These are phyloP conservation scores for Daphne laureola DNA, from an alignment of 441 rosid genomes.

Conservation along the genomic window DNA sequence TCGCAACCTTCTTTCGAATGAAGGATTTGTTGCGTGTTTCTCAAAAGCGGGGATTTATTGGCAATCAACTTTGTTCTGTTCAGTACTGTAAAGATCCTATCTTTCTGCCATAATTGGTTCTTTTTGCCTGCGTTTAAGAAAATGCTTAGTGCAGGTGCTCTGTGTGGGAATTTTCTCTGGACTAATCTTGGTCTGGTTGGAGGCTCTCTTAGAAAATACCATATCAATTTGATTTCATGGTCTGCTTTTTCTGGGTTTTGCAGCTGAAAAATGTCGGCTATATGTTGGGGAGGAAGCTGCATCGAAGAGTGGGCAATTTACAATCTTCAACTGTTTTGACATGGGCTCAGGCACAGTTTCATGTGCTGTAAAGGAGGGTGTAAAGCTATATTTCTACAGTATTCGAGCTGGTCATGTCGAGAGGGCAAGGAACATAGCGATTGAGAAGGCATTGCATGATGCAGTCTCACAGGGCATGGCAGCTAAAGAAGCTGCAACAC, in stretches of 20 bases:
- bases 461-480: constrained; percentile 50
- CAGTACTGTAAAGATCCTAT: too few species aligned
- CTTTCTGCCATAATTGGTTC: too few species aligned
- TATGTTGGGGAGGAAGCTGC: constrained; percentile 73
- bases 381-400: constrained; percentile 78
- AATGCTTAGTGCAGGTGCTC: too few species aligned
- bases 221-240: background rate
- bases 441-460: constrained; percentile 58
- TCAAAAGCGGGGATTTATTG: too few species aligned
- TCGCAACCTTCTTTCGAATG: too few species aligned
- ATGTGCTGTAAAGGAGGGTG: constrained; percentile 79
- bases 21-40: too few species aligned
- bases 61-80: too few species aligned
- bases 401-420: constrained; percentile 73
- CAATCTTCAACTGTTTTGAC: constrained; percentile 79
- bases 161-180: too few species aligned
- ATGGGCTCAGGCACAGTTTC: constrained; percentile 79
- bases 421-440: constrained; percentile 47
- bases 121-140: too few species aligned
- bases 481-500: constrained; percentile 55
- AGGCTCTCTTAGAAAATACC: background rate
- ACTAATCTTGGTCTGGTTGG: too few species aligned
- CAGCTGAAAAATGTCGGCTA: constrained; percentile 86
- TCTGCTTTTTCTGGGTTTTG: background rate
- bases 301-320: constrained; percentile 84